phyloP scores from a whole-genome alignment of 768 basidiomycete species.

The Serendipita vermifera region DNA sequence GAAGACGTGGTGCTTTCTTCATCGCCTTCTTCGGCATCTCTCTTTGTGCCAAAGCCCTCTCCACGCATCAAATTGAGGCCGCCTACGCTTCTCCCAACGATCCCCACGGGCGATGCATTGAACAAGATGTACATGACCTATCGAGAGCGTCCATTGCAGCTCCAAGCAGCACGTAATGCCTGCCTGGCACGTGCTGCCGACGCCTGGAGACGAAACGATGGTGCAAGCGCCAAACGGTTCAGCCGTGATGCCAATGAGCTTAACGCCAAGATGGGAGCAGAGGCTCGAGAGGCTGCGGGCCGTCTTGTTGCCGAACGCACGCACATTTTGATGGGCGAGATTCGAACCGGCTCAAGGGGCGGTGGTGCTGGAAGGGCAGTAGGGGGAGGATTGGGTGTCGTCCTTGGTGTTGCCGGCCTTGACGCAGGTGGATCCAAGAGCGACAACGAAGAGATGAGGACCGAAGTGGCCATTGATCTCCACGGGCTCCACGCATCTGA shows the following conservation, averaged over 20 bases:
- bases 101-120: slow-evolving; percentile 71
- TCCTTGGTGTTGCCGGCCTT: slow-evolving; percentile 51
- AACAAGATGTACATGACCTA: slow-evolving; percentile 81
- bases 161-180: slow-evolving; percentile 87
- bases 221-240: slow-evolving; percentile 89
- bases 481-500: slow-evolving; percentile 92
- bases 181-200: slow-evolving; percentile 91
- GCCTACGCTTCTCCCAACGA: slow-evolving; percentile 72
- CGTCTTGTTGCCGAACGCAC: slow-evolving; percentile 75
- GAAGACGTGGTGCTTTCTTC: not conserved
- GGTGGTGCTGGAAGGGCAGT: slow-evolving; percentile 52
- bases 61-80: slow-evolving; percentile 74
- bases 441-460: slow-evolving; percentile 68
- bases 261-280: slow-evolving; percentile 78
- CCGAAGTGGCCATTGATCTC: slow-evolving; percentile 74
- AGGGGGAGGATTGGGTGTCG: slow-evolving; percentile 75
- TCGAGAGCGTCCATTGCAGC: slow-evolving; percentile 74
- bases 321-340: slow-evolving; percentile 60
- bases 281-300: slow-evolving; percentile 76
- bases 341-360: slow-evolving; percentile 68
- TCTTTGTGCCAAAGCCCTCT: slow-evolving; percentile 36
- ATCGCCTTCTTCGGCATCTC: not conserved
- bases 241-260: slow-evolving; percentile 87
- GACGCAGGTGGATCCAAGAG: slow-evolving; percentile 33
- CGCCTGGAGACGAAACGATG: slow-evolving; percentile 91